Conservation (phyloP, 2,329 filamentous ascomycete species). For the Verticillium isaacii region DNA sequence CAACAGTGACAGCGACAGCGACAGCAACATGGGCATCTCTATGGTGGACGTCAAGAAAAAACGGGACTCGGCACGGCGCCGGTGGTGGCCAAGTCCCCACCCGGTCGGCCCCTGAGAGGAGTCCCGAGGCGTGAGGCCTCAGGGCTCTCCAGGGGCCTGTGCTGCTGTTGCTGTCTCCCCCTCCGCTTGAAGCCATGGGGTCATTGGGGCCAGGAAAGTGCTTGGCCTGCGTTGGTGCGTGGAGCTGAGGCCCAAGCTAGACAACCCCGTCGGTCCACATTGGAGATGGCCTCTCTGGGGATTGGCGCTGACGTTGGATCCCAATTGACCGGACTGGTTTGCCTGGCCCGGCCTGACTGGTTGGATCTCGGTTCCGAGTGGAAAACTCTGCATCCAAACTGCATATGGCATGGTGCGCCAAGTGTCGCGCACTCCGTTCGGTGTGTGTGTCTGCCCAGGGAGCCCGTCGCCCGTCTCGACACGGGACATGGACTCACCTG, state of each 20-base stretch:
- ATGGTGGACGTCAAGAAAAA: slow-evolving; percentile 1
- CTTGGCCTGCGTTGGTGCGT: not conserved
- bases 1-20: not conserved
- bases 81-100: not conserved
- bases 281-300: not conserved
- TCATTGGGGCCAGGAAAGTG: not conserved
- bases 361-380: not conserved
- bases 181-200: not conserved
- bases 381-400: not conserved
- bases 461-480: not conserved
- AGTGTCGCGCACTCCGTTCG: not conserved
- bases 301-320: not conserved
- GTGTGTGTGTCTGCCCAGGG: too few species aligned
- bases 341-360: not conserved
- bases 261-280: not conserved
- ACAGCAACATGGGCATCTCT: not conserved
- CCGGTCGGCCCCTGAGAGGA: not conserved
- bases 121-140: not conserved
- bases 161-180: not conserved
- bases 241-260: not conserved
- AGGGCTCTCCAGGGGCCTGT: not conserved
- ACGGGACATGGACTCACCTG: not conserved
- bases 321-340: not conserved
- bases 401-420: not conserved
- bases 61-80: slow-evolving; percentile 1